Evolutionary conservation across 805 yeast species (phyloP), one percentile per base, ranked within the genome.

Genomic region (Nakazawaea pomicola): DNA sequence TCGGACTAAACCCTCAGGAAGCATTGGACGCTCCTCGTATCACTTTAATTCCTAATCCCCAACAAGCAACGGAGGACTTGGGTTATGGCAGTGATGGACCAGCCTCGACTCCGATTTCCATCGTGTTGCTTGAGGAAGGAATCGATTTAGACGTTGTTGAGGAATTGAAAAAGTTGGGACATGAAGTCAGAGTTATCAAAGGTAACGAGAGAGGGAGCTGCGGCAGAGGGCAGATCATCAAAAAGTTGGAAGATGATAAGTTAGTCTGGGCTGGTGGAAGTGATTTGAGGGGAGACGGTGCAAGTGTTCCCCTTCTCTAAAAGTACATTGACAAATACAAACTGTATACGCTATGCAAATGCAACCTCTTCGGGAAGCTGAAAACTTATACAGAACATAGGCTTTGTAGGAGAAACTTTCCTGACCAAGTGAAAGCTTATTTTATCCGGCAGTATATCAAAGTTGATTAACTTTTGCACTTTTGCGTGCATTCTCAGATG

Each of bases 321-420:
- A 34, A 4, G 9, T 15, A 10, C 12, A 25, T 36, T 23, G 25
- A 23, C 25, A 23, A 23, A 23, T 23, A n/a, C 28, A 4, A 30
- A 16, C 11, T 38, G 12, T 36, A 28, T 6, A 18, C 24, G 18
- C 14, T 14, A 25, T 4, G 28, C 33, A 40, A 80, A 80, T 6
- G 84, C 87, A 40, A 82, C 78, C 44, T 72, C 77, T 49, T 68
- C 70, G 0, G 95, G 95, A 24, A 93, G 68, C 52, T 61, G 60
- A 61, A 90, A 90, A 6, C 89, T 69, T 3, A 88, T 84, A 62
- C 97, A 88, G 57, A 76, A 90, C 99, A 93, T 93, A 25, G 91
- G 91, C 56, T 93, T 93, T 5, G 97, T 87, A 4, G 99, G 99
- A 1, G 99, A 91, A 6, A 93, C 99, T 57, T 80, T 82, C 56